Evolutionary conservation across 257 asterid species (phyloP), one percentile per base, ranked within the genome.

Genomic region (Forsythia viridissima): DNA sequence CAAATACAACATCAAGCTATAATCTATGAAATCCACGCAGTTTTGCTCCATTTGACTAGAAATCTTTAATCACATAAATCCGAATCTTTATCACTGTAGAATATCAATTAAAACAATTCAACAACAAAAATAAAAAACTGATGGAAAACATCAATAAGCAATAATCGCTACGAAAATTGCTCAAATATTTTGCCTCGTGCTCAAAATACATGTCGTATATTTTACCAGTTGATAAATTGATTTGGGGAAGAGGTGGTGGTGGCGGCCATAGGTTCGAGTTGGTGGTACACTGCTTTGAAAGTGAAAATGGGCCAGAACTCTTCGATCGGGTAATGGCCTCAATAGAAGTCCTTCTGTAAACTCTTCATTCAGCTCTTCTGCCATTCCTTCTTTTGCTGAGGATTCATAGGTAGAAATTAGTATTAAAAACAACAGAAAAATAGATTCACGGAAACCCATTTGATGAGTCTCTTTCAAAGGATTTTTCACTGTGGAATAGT

Each of bases 301-400:
- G 89, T 95, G 97, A 82, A 95, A 95, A 84, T 93, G 98, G 8
- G 97, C 85, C 71, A 96, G 84, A 38, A 92, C 95, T 85, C 93
- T 96, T 70, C 98, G 94, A 86, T 92, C 98, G 71, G 98, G 98
- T 66, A 96, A 87, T 43, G 99, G 97, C 90, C 92, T 89, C 85
- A 93, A 81, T 68, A 93, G 87, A 86, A 96, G 80, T 77, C 97
- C 97, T 89, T 96, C 99, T 52, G 97, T 88, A 79, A 96, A 92
- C 81, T 87, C 91, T 82, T 95, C 99, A 5, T 82, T 68, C 63
- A 67, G 63, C 68, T 72, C 80, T 65, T 67, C 81, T 63, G 73
- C 78, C 61, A 37, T 78, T 48, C 70, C 83, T 71, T 77, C 87
- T 80, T 69, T 76, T 18, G 87, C 88, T n/a, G 76, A 73, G 74